A percentile compares a stretch with the other conserved stretches of the same genome.
Evolutionary conservation across 108 stramenopile species (phyloP).

Genomic region (Skeletonema tropicum): DNA sequence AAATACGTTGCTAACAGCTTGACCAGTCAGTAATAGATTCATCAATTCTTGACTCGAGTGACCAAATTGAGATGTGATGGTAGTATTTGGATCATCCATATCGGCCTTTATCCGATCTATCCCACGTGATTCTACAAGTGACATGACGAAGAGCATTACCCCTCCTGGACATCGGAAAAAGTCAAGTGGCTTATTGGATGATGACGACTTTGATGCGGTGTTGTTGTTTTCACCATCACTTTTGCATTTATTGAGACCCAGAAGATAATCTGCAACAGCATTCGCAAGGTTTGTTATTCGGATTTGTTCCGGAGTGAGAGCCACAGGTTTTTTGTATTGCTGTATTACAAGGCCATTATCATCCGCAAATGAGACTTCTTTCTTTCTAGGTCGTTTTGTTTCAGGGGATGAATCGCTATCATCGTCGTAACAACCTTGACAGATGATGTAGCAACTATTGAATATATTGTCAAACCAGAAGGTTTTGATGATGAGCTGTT

Average conservation of each 20-base stretch:
- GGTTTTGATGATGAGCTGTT: background rate
- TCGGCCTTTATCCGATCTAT: slow-evolving; percentile 53
- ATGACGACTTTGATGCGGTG: slow-evolving; percentile 2
- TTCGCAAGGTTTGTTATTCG: slow-evolving; percentile 13
- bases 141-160: slow-evolving; percentile 77
- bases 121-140: slow-evolving; percentile 64
- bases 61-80: slow-evolving; percentile 83
- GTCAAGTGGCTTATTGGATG: slow-evolving; percentile 36
- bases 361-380: slow-evolving; percentile 15
- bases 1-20: slow-evolving; percentile 85
- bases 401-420: slow-evolving; percentile 28
- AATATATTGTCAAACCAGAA: slow-evolving; percentile 25
- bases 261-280: slow-evolving; percentile 12
- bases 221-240: slow-evolving; percentile 4
- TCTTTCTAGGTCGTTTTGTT: slow-evolving; percentile 32
- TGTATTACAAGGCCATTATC: background rate
- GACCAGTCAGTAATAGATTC: slow-evolving; percentile 82
- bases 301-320: slow-evolving; percentile 3
- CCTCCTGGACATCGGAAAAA: slow-evolving; percentile 67
- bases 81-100: slow-evolving; percentile 74
- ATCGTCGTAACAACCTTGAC: background rate
- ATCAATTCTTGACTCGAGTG: slow-evolving; percentile 91
- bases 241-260: background rate
- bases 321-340: background rate
- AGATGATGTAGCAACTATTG: slow-evolving; percentile 1